phyloP scores from a whole-genome alignment of 306 rosid genomes.

The Prunus armeniaca region DNA sequence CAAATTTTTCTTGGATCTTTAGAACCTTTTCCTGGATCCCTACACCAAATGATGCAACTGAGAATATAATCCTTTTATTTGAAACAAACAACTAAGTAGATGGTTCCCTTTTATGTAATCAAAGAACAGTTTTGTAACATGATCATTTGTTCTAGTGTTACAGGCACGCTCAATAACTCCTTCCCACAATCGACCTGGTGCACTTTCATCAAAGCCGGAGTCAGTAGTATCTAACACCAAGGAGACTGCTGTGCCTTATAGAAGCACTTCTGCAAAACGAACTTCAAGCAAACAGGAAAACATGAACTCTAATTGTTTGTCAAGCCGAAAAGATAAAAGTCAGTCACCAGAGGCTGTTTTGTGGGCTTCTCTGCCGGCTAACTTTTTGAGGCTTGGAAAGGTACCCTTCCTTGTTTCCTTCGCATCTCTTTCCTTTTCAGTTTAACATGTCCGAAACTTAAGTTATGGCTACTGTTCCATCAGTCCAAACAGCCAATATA shows the following conservation, averaged over 20 bases:
- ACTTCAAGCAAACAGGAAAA: constrained; percentile 55
- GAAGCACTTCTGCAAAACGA: constrained; percentile 39
- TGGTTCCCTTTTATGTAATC: neutral
- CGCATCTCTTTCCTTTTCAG: too few species aligned
- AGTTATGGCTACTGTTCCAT: too few species aligned
- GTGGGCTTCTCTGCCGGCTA: constrained; percentile 70
- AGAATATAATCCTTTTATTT: too few species aligned
- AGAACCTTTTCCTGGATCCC: too few species aligned
- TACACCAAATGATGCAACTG: too few species aligned
- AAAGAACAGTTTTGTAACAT: constrained; percentile 10
- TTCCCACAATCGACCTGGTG: constrained; percentile 37
- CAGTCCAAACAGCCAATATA: too few species aligned
- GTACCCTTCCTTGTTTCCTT: constrained; percentile 33
- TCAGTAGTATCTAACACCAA: constrained; percentile 32
- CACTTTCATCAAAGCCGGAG: constrained; percentile 48
- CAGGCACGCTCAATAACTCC: constrained; percentile 48
- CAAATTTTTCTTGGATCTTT: neutral
- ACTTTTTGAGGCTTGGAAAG: constrained; percentile 71
- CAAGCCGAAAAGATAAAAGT: constrained; percentile 44
- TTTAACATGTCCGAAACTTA: too few species aligned
- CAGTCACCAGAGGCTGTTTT: constrained; percentile 38
- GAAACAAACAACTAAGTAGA: too few species aligned
- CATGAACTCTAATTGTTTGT: constrained; percentile 39
- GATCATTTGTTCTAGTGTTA: constrained; percentile 28
- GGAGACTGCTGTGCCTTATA: constrained; percentile 38